These are phyloP conservation scores for Parastagonospora avenae DNA, from an alignment of 2,329 filamentous ascomycete species.

Conservation along the genomic window DNA sequence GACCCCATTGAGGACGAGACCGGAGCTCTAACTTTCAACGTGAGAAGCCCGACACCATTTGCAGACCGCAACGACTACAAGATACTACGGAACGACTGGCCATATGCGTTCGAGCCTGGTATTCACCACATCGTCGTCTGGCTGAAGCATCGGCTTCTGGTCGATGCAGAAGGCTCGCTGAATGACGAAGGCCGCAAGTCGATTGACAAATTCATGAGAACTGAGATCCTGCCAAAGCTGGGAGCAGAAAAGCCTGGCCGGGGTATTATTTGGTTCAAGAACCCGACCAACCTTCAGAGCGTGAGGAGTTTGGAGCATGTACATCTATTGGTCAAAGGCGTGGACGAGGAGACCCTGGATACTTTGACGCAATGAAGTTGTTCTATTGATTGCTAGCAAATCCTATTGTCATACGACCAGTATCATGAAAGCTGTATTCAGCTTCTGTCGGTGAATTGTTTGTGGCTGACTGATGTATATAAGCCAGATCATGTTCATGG, in stretches of 20 bases:
- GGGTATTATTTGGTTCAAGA: conserved; percentile 69
- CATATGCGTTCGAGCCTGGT: conserved; percentile 61
- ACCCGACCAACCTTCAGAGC: conserved; percentile 65
- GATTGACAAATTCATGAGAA: conserved; percentile 41
- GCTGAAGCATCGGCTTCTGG: conserved; percentile 47
- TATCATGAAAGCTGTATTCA: no score
- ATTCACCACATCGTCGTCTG: conserved; percentile 64
- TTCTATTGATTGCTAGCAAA: no score
- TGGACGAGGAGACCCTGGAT: conserved; percentile 60
- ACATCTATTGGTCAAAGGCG: conserved; percentile 74
- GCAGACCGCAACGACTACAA: conserved; percentile 59
- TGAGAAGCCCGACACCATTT: conserved; percentile 58
- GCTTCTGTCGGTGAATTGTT: no score
- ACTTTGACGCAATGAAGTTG: conserved; percentile 9
- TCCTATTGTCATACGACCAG: no score
- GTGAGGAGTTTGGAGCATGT: conserved; percentile 71
- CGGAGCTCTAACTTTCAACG: conserved; percentile 44
- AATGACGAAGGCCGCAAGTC: conserved; percentile 30
- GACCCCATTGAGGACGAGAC: conserved; percentile 20
- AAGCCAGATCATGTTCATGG: no score
- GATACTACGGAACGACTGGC: conserved; percentile 67
- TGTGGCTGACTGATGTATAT: no score
- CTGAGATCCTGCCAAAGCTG: conserved; percentile 53
- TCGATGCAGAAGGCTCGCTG: conserved; percentile 38
- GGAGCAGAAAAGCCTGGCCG: conserved; percentile 47